Conservation (phyloP, 2,329 filamentous ascomycete species). For the Raffaelea ambrosiae region DNA sequence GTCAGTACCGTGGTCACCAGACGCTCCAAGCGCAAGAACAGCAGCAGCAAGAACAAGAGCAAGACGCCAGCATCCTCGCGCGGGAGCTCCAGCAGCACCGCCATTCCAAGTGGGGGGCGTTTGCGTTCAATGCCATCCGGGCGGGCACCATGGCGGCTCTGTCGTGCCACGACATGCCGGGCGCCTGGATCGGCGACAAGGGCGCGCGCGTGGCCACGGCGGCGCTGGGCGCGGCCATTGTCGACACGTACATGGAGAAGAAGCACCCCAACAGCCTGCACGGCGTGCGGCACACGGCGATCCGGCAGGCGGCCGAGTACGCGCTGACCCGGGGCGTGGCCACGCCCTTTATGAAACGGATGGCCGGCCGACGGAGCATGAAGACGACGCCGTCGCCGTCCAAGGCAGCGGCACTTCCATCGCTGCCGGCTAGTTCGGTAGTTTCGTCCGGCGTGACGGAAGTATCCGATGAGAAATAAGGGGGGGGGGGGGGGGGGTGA, state of each 20-base stretch:
- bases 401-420: no score
- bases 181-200: constrained; percentile 17
- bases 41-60: no score
- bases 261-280: constrained; percentile 14
- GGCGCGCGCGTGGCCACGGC: constrained; percentile 18
- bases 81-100: no score
- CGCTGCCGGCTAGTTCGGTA: no score
- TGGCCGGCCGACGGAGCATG: background rate
- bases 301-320: constrained; percentile 17
- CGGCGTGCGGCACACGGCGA: constrained; percentile 18
- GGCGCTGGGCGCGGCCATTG: constrained; percentile 18
- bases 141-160: constrained; percentile 17
- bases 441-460: no score
- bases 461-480: no score
- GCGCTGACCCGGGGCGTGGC: constrained; percentile 15
- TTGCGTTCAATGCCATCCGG: constrained; percentile 15
- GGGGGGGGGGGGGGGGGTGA: no score
- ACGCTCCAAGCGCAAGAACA: no score
- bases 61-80: no score
- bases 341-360: constrained; percentile 10
- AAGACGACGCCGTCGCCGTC: background rate
- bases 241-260: constrained; percentile 17
- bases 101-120: background rate
- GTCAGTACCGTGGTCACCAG: no score
- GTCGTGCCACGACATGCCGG: constrained; percentile 11